phyloP scores from a whole-genome alignment of 345 rosid genomes.

The Dipteronia sinensis region DNA sequence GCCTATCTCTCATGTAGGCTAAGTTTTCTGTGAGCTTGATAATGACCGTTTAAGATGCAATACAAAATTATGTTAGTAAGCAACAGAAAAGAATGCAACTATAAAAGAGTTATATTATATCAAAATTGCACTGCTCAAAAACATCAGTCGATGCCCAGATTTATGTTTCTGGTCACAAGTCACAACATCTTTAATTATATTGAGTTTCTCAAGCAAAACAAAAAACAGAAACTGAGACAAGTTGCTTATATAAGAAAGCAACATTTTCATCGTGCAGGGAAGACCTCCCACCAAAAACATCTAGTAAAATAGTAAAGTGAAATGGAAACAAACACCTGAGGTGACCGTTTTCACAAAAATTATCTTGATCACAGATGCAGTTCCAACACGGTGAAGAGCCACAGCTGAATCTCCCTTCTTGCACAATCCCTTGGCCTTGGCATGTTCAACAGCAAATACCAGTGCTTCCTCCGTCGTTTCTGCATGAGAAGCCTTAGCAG shows the following conservation, averaged over 20 bases:
- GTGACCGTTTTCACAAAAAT: conserved; percentile 58
- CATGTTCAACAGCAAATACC: conserved; percentile 72
- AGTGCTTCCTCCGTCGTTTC: conserved; percentile 95
- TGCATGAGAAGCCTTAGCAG: conserved; percentile 83
- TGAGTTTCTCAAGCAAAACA: not conserved
- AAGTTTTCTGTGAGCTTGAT: not conserved
- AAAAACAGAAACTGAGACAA: not conserved
- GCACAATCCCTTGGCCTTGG: conserved; percentile 69
- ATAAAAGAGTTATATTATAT: not conserved
- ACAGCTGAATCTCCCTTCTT: conserved; percentile 83
- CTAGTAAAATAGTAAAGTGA: not conserved
- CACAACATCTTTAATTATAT: not conserved
- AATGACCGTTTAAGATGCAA: not conserved
- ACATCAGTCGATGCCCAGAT: not conserved
- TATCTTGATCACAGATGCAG: conserved; percentile 94
- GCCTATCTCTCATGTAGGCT: too few species aligned
- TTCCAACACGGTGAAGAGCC: conserved; percentile 87
- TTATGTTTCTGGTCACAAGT: not conserved
- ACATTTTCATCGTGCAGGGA: not conserved
- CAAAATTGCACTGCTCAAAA: not conserved
- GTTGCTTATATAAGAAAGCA: not conserved
- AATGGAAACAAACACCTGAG: not conserved
- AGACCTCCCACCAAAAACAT: conserved; percentile 1
- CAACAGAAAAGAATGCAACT: not conserved
- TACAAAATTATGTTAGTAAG: not conserved